Conservation (phyloP, 2,329 filamentous ascomycete species). For the Penicillium sp. region DNA sequence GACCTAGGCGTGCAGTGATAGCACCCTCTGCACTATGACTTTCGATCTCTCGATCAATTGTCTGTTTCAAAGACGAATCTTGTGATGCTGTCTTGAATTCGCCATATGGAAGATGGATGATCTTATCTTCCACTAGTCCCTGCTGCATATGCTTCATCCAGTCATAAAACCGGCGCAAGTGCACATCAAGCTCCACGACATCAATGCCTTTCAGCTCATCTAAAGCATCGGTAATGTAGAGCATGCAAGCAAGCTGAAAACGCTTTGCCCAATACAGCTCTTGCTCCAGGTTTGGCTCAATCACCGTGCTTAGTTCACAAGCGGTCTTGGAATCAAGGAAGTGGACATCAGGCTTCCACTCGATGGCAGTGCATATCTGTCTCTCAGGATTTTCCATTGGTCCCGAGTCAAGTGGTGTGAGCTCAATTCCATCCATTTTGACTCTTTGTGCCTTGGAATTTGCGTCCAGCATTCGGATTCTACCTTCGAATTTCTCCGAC, state of each 20-base stretch:
- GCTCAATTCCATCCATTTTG: slow-evolving; percentile 27
- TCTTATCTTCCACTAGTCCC: slow-evolving; percentile 19
- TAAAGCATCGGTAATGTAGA: slow-evolving; percentile 31
- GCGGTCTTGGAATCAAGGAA: slow-evolving; percentile 20
- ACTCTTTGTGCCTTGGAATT: slow-evolving; percentile 14
- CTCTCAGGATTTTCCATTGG: slow-evolving; percentile 13
- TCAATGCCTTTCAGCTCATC: slow-evolving; percentile 17
- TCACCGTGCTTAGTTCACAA: slow-evolving; percentile 9
- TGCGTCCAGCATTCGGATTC: slow-evolving; percentile 20
- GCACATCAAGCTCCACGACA: slow-evolving; percentile 19
- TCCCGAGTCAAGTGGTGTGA: slow-evolving; percentile 28
- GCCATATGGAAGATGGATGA: slow-evolving; percentile 24
- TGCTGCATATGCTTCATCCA: slow-evolving; percentile 28
- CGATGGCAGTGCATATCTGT: slow-evolving; percentile 25
- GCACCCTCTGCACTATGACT: slow-evolving; percentile 29
- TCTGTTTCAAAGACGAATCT: slow-evolving; percentile 21
- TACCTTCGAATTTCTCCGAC: slow-evolving; percentile 18
- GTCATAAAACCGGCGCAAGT: slow-evolving; percentile 30
- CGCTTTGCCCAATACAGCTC: slow-evolving; percentile 22
- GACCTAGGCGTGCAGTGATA: slow-evolving; percentile 31
- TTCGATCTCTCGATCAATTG: slow-evolving; percentile 24
- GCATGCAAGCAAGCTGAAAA: slow-evolving; percentile 30
- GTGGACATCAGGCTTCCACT: slow-evolving; percentile 29
- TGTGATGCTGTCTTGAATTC: slow-evolving; percentile 21
- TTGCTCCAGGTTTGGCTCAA: slow-evolving; percentile 4